Evolutionary conservation across 2,329 filamentous ascomycete genomes (phyloP).

Genomic region (Cadophora sp.): DNA sequence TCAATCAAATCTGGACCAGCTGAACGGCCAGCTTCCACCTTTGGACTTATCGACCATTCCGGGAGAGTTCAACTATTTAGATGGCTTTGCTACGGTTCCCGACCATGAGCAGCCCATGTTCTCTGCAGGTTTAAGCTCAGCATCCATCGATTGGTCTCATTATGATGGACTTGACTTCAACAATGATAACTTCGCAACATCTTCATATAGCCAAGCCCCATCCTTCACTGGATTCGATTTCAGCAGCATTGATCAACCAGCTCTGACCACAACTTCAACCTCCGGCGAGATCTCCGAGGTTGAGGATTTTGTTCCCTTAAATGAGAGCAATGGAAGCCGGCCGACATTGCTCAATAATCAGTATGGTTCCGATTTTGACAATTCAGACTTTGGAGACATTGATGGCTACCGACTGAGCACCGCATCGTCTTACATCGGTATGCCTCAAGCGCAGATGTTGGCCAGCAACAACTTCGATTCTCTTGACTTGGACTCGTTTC

Average conservation of each 20-base stretch:
- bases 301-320: constrained; percentile 59
- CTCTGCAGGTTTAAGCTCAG: constrained; percentile 65
- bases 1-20: constrained; percentile 53
- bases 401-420: constrained; percentile 58
- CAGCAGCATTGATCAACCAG: constrained; percentile 59
- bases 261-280: constrained; percentile 63
- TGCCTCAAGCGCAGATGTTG: constrained; percentile 54
- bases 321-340: constrained; percentile 46
- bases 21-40: constrained; percentile 60
- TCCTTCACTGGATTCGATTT: constrained; percentile 62
- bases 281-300: constrained; percentile 73
- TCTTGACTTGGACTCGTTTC: constrained; percentile 63
- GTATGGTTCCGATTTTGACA: constrained; percentile 47
- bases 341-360: constrained; percentile 49
- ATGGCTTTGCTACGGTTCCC: constrained; percentile 57
- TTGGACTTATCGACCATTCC: constrained; percentile 63
- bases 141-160: constrained; percentile 60
- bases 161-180: constrained; percentile 59
- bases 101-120: constrained; percentile 61
- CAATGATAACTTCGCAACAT: constrained; percentile 57
- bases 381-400: constrained; percentile 48
- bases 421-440: constrained; percentile 54
- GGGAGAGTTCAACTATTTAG: constrained; percentile 56
- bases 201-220: constrained; percentile 61
- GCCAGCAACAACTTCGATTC: constrained; percentile 54